These are phyloP conservation scores for Colletotrichum simmondsii DNA, from an alignment of 2,329 filamentous ascomycete species.

Conservation along the genomic window DNA sequence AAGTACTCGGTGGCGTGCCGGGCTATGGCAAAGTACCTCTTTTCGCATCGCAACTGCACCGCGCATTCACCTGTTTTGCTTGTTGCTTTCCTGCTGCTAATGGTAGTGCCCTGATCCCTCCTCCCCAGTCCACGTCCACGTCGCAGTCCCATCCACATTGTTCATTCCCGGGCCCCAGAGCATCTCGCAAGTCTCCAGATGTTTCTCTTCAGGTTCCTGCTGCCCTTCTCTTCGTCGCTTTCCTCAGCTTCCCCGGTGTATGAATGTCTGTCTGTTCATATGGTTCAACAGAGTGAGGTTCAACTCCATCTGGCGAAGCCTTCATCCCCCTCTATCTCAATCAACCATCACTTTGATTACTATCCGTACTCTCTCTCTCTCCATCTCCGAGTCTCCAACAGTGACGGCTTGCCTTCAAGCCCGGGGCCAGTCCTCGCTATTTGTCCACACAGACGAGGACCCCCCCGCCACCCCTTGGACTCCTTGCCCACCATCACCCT, in stretches of 20 bases:
- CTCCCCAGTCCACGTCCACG: constrained; percentile 7
- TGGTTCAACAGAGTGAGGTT: neutral
- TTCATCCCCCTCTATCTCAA: neutral
- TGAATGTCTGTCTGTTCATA: neutral
- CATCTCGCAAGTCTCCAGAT: neutral
- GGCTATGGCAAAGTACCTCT: constrained; percentile 27
- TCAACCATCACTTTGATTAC: neutral
- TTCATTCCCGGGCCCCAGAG: neutral
- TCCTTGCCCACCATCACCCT: constrained; percentile 29
- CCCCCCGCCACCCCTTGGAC: neutral
- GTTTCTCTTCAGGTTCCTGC: neutral
- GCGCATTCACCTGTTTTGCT: neutral
- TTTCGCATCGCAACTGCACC: constrained; percentile 18
- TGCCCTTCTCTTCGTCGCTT: neutral
- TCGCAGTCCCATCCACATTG: neutral
- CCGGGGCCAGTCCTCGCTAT: neutral
- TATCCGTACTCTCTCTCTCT: neutral
- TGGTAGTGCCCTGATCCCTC: constrained; percentile 9
- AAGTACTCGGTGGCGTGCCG: constrained; percentile 22
- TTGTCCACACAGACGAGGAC: constrained; percentile 8
- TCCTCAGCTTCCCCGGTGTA: neutral
- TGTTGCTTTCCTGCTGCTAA: neutral
- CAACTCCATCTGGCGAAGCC: neutral
- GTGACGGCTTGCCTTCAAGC: neutral
- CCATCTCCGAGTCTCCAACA: neutral